Evolutionary conservation across 169 alveolate species (phyloP), one percentile per base, ranked within the genome.

Genomic region (Neospora caninum): DNA sequence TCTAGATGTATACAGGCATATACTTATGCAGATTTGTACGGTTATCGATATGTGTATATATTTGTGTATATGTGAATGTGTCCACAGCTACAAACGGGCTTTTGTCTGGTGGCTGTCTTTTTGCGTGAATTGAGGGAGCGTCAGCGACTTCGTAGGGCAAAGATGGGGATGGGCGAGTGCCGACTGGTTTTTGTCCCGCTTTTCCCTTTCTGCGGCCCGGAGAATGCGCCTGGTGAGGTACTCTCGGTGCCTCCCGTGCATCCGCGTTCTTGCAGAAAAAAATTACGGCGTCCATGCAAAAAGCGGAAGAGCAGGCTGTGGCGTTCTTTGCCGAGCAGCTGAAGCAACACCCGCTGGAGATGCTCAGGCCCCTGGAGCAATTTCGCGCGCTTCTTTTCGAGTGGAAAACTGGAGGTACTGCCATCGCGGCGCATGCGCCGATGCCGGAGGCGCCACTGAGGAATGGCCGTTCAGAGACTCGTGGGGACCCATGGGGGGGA

Each of bases 341-440:
- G 38, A 31, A 73, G 84, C 84, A 73, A 20, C 84, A 73, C 84
- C 93, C 93, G 22, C 58, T 91, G 42, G 93, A 91, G 64, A 29
- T 91, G 70, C 88, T 91, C 49, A 73, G 88, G 64, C 93, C 93
- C 27, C 80, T 73, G 43, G 88, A 91, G n/a, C 80, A 91, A n/a
- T 91, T 91, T n/a, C 80, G 49, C 88, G 88, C 64, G 18, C 49
- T 91, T 53, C 89, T 91, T 27, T 84, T 91, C 38, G 84, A 73
- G 84, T 73, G 84, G 84, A 73, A 73, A n/a, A 36, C 84, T 34
- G 39, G 39, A 1, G 84, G 84, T 73, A 73, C 73, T 64, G 16
- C 31, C 31, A 10, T 22, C 31, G 58, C n/a, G n/a, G n/a, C n/a
- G n/a, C n/a, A n/a, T n/a, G n/a, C n/a, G n/a, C n/a, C n/a, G n/a